Base-by-base conservation (phyloP, 768 basidiomycete species). In the Boletus barrowsii region DNA sequence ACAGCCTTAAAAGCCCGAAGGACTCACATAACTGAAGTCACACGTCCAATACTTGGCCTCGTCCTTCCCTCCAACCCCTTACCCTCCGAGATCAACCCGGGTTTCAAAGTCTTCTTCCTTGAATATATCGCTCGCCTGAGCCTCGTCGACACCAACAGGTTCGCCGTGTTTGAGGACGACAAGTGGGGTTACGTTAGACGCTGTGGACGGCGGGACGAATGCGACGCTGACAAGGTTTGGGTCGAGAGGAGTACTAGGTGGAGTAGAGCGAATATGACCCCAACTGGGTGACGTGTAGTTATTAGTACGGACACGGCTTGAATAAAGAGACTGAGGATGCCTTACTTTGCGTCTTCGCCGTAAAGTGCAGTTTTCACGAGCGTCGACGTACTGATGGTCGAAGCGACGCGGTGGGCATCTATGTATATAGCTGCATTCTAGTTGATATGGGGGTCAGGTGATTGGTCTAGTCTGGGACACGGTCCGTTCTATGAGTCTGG, bases 311-410 rank as follows among this genome's bases (percentile, higher is more conserved):
- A 3, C 33, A 40, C 26, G 11, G 13, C 13, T 42, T 8, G 55
- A 24, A 48, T n/a, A 18, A 14, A 26, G 18, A 42, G 22, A 53
- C 15, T 14, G 6, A n/a, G n/a, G 29, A 42, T 17, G 36, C 62
- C 83, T 51, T 68, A 90, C 90, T 95, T 95, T 18, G 93, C 93
- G 67, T 98, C 96, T 73, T 97, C 90, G 22, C 97, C 96, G 62
- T 93, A 97, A 3, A 99, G 76, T 0, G 97, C 97, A 0, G 93
- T 95, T 70, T 99, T 99, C 53, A 98, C 93, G 8, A 99, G 78
- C 0, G 94, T 89, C 1, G 94, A 97, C 2, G 92, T 96, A 7
- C 94, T 94, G 49, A 99, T 87, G 3, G 82, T 84, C 6, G 92
- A 91, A 0, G 97, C 97, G 36, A 99, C 82, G n/a, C 78, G 79